Percentiles rank a stretch among this genome's conserved stretches.
phyloP scores from a whole-genome alignment of 2,329 filamentous ascomycete genomes.

The Alternaria sp. region DNA sequence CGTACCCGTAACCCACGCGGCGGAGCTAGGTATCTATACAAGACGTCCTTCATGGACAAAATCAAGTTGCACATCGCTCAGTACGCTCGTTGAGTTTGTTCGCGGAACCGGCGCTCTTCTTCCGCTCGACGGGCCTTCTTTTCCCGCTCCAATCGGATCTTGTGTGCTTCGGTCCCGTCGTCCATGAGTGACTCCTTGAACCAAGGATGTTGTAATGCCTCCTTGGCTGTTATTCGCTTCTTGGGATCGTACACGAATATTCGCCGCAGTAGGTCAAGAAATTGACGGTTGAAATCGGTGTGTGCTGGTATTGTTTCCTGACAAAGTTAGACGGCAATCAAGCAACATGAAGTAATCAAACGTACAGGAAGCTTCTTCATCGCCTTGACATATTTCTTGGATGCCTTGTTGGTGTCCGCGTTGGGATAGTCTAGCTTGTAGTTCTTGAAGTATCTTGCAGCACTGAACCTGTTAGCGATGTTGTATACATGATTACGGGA shows the following conservation, averaged over 20 bases:
- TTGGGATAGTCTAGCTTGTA: constrained; percentile 71
- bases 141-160: constrained; percentile 61
- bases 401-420: constrained; percentile 68
- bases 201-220: constrained; percentile 72
- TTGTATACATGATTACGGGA: neutral
- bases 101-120: constrained; percentile 44
- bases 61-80: constrained; percentile 20
- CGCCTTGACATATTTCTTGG: constrained; percentile 72
- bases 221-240: constrained; percentile 69
- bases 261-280: constrained; percentile 68
- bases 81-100: constrained; percentile 32
- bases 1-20: constrained; percentile 13
- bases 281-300: constrained; percentile 68
- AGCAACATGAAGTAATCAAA: constrained; percentile 7
- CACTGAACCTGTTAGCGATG: constrained; percentile 43
- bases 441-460: constrained; percentile 62
- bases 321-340: constrained; percentile 18
- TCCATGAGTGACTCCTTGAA: constrained; percentile 71
- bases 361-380: constrained; percentile 70
- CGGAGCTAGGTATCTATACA: constrained; percentile 22
- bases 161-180: constrained; percentile 71
- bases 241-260: constrained; percentile 75
- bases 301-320: constrained; percentile 70
- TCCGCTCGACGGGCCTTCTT: constrained; percentile 46
- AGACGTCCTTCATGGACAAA: constrained; percentile 17